Percentiles rank a stretch among this genome's conserved stretches.
Conservation (phyloP, 768 basidiomycete species). For the Mycena vulgaris region DNA sequence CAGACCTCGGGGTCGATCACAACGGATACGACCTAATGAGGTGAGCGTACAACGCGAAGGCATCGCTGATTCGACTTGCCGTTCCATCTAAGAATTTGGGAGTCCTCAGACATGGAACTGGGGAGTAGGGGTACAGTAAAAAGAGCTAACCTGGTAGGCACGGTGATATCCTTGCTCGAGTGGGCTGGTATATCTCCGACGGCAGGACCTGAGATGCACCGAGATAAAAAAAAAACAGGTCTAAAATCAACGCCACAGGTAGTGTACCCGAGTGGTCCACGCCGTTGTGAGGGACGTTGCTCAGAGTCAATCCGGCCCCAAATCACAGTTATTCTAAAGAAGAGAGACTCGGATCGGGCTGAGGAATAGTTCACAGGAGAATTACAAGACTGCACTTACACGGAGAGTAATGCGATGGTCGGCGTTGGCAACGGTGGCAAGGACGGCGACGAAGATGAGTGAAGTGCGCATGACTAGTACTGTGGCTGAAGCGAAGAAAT, state of each 20-base stretch:
- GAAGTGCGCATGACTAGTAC: slow-evolving; percentile 3
- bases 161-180: slow-evolving; percentile 1
- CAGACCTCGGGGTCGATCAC: slow-evolving; percentile 28
- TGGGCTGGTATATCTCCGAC: slow-evolving; percentile 12
- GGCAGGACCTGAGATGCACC: slow-evolving; percentile 5
- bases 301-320: slow-evolving; percentile 24
- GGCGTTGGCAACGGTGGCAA: slow-evolving; percentile 1
- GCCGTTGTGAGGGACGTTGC: slow-evolving; percentile 27
- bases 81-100: slow-evolving; percentile 34
- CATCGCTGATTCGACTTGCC: too few species aligned
- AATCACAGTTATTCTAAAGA: slow-evolving; percentile 30
- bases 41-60: too few species aligned
- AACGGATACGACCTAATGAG: slow-evolving; percentile 31
- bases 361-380: too few species aligned
- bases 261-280: slow-evolving; percentile 17
- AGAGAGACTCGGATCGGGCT: too few species aligned
- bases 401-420: slow-evolving; percentile 15
- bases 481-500: too few species aligned
- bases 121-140: too few species aligned
- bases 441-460: not conserved
- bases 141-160: slow-evolving; percentile 10
- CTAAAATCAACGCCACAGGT: not conserved
- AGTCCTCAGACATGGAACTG: too few species aligned
- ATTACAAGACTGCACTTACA: too few species aligned
- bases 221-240: not conserved